phyloP scores from a whole-genome alignment of 1,139 yeast species.

The Sugiyamaella neomexicana region DNA sequence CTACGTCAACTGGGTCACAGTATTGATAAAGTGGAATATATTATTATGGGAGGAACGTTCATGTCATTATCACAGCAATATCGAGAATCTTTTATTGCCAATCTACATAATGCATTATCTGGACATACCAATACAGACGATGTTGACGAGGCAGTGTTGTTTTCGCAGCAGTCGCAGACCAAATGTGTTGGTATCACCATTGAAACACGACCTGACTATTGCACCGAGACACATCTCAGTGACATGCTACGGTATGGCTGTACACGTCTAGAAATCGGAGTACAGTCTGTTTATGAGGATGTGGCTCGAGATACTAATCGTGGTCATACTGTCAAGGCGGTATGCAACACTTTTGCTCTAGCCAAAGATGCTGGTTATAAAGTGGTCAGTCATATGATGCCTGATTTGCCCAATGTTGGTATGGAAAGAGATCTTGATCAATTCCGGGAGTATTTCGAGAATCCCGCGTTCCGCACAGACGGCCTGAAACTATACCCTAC shows the following conservation, averaged over 20 bases:
- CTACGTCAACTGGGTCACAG: constrained; percentile 93
- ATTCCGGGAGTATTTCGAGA: constrained; percentile 92
- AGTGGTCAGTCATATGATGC: constrained; percentile 99
- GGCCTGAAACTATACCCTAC: constrained; percentile 96
- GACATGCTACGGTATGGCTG: constrained; percentile 97
- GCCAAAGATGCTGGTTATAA: constrained; percentile 98
- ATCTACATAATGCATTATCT: constrained; percentile 89
- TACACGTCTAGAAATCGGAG: constrained; percentile 95
- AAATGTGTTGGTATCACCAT: constrained; percentile 98
- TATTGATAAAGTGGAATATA: constrained; percentile 95
- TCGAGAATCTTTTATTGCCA: constrained; percentile 84
- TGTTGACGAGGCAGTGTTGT: constrained; percentile 84
- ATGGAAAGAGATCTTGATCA: constrained; percentile 98
- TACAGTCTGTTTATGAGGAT: constrained; percentile 95
- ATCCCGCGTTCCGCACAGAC: constrained; percentile 95
- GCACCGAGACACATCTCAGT: constrained; percentile 92
- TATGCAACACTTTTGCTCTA: constrained; percentile 90
- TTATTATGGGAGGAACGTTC: constrained; percentile 98
- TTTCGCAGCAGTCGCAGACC: constrained; percentile 91
- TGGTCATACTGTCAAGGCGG: constrained; percentile 96
- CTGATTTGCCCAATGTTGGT: constrained; percentile 97
- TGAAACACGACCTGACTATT: constrained; percentile 98
- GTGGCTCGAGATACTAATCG: constrained; percentile 98
- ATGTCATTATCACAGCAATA: constrained; percentile 91
- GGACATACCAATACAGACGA: constrained; percentile 81